These are phyloP conservation scores for Alopecurus myosuroides DNA, from an alignment of 176 grass and related monocot species.

Conservation along the genomic window DNA sequence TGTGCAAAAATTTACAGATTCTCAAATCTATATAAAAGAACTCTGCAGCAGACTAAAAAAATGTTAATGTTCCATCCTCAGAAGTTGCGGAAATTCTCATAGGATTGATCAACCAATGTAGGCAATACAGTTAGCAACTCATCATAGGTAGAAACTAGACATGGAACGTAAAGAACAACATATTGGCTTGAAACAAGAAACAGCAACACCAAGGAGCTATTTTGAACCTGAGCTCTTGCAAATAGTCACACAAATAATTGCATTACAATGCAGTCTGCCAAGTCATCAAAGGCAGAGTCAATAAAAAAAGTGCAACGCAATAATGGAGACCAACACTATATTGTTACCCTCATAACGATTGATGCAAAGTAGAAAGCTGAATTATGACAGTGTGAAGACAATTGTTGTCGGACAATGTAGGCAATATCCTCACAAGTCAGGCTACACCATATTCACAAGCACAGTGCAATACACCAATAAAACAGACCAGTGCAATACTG, in stretches of 20 bases:
- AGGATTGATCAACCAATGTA: slow-evolving; percentile 19
- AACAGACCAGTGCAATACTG: neutral
- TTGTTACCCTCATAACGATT: neutral
- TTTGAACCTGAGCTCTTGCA: slow-evolving; percentile 22
- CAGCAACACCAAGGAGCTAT: neutral
- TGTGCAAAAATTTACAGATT: neutral
- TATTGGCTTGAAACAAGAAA: neutral
- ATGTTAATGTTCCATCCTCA: neutral
- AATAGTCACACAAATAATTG: neutral
- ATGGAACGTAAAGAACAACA: neutral
- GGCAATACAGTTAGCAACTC: slow-evolving; percentile 16
- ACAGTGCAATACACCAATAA: neutral
- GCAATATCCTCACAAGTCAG: slow-evolving; percentile 4
- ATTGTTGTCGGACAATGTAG: slow-evolving; percentile 4
- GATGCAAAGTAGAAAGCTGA: slow-evolving; percentile 30
- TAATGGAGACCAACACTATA: neutral
- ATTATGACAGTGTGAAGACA: neutral
- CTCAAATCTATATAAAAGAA: neutral
- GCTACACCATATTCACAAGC: neutral
- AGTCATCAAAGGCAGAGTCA: slow-evolving; percentile 11
- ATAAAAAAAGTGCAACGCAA: neutral
- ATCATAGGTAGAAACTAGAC: slow-evolving; percentile 14
- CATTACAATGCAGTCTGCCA: slow-evolving; percentile 11
- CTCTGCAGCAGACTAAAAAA: neutral
- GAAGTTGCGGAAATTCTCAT: slow-evolving; percentile 11